These are phyloP conservation scores for Phytophthora citricola DNA, from an alignment of 352 stramenopile genomes.

Conservation along the genomic window DNA sequence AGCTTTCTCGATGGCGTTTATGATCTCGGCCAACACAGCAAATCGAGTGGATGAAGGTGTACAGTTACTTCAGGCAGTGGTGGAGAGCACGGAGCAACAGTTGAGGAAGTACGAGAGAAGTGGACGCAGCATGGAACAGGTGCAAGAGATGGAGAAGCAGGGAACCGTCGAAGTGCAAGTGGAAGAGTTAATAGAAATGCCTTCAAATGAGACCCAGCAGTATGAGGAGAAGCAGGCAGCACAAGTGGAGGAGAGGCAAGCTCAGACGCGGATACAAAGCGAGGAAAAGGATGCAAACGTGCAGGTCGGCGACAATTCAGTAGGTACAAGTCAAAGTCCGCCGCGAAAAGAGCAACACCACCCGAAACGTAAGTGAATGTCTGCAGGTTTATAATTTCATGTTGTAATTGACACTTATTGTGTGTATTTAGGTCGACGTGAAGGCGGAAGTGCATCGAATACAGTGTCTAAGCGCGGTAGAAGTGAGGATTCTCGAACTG, in stretches of 20 bases:
- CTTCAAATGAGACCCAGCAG: neutral
- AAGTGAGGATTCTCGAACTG: slow-evolving; percentile 13
- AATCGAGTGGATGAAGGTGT: slow-evolving; percentile 53
- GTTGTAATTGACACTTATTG: neutral
- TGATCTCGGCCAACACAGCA: slow-evolving; percentile 56
- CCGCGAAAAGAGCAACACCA: slow-evolving; percentile 13
- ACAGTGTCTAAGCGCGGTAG: slow-evolving; percentile 10
- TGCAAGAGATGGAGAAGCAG: slow-evolving; percentile 4
- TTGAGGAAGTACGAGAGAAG: slow-evolving; percentile 20
- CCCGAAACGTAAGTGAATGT: slow-evolving; percentile 35
- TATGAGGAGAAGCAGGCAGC: slow-evolving; percentile 7
- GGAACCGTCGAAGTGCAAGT: slow-evolving; percentile 10
- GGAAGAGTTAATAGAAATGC: neutral
- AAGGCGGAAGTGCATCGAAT: slow-evolving; percentile 1
- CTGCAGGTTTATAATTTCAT: too few species aligned
- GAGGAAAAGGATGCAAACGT: slow-evolving; percentile 7
- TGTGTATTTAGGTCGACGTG: slow-evolving; percentile 22
- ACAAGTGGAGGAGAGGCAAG: slow-evolving; percentile 37
- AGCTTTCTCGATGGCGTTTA: slow-evolving; percentile 55
- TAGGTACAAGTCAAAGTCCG: neutral
- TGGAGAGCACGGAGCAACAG: slow-evolving; percentile 53
- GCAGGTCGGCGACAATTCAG: slow-evolving; percentile 3
- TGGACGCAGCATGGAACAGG: slow-evolving; percentile 11
- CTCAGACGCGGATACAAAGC: slow-evolving; percentile 51
- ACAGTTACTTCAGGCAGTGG: slow-evolving; percentile 38